These are phyloP conservation scores for Aspergillus phoenicis DNA, from an alignment of 2,329 filamentous ascomycete species.

Conservation along the genomic window DNA sequence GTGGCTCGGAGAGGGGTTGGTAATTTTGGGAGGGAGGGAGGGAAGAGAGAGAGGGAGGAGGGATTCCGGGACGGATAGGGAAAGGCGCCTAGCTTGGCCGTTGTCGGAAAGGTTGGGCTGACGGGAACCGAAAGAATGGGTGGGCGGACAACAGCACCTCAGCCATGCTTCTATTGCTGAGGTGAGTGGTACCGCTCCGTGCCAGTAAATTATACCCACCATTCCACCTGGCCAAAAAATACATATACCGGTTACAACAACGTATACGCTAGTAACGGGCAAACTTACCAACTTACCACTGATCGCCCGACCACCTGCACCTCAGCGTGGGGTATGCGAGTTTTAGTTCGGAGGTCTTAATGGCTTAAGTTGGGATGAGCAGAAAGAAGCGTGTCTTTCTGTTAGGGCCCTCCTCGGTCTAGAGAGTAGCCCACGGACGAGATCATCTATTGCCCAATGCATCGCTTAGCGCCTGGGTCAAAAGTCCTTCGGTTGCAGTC, in stretches of 20 bases:
- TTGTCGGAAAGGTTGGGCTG: conserved; percentile 32
- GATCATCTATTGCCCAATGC: conserved; percentile 19
- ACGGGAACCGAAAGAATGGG: not conserved
- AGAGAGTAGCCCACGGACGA: not conserved
- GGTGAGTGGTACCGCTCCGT: conserved; percentile 23
- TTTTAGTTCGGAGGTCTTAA: conserved; percentile 13
- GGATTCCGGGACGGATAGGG: conserved; percentile 24
- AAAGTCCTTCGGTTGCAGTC: conserved; percentile 13
- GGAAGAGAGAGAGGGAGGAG: conserved; percentile 9
- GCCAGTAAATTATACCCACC: conserved; percentile 26
- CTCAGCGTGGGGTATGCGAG: conserved; percentile 25
- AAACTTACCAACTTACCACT: conserved; percentile 15
- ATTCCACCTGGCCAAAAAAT: conserved; percentile 18
- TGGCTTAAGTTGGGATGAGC: not conserved
- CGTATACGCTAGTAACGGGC: conserved; percentile 17
- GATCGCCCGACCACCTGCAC: conserved; percentile 20
- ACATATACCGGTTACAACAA: conserved; percentile 18
- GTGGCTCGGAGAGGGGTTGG: conserved; percentile 8
- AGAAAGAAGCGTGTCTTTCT: conserved; percentile 10
- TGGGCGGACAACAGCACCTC: conserved; percentile 19
- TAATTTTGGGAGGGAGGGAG: conserved; percentile 14
- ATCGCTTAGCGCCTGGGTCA: conserved; percentile 12
- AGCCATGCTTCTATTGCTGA: not conserved
- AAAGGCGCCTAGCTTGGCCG: conserved; percentile 30
- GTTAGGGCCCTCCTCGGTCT: conserved; percentile 8